These are phyloP conservation scores for Nematocida parisii DNA, from an alignment of 371 early-diverging fungal genomes.

Conservation along the genomic window DNA sequence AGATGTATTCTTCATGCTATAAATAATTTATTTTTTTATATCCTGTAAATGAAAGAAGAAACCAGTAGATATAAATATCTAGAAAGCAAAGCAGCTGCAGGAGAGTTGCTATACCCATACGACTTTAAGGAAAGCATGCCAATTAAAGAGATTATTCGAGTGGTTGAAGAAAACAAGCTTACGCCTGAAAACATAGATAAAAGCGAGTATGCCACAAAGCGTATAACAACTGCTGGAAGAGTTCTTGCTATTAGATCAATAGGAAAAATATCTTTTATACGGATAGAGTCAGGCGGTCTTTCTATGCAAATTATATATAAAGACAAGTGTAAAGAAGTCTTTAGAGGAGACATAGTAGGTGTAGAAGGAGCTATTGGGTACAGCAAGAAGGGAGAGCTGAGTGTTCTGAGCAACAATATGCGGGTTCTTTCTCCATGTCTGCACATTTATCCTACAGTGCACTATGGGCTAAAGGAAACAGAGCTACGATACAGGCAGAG, in stretches of 20 bases:
- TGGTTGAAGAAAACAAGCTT: conserved; percentile 28
- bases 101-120: conserved; percentile 52
- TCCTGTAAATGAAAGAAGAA: conserved; percentile 18
- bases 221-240: conserved; percentile 40
- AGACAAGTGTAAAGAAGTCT: conserved; percentile 68
- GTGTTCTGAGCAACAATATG: conserved; percentile 83
- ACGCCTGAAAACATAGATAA: conserved; percentile 15
- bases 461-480: conserved; percentile 86
- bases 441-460: conserved; percentile 86
- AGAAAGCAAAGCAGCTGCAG: conserved; percentile 32
- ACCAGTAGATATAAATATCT: conserved; percentile 26
- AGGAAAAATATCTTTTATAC: conserved; percentile 49
- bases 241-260: conserved; percentile 33
- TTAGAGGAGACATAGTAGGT: conserved; percentile 96
- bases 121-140: conserved; percentile 48
- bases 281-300: conserved; percentile 43
- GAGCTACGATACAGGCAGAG: conserved; percentile 94
- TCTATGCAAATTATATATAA: conserved; percentile 40
- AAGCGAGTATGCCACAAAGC: background rate
- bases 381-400: conserved; percentile 89
- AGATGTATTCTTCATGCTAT: background rate
- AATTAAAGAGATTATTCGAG: conserved; percentile 7
- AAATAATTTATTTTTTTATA: conserved; percentile 21
- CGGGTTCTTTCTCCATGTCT: conserved; percentile 86
- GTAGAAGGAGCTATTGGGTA: conserved; percentile 84